Percentiles rank a stretch among this genome's conserved stretches.
phyloP scores from a whole-genome alignment of 2,329 filamentous ascomycete genomes.

The Curvularia hawaiiensis region DNA sequence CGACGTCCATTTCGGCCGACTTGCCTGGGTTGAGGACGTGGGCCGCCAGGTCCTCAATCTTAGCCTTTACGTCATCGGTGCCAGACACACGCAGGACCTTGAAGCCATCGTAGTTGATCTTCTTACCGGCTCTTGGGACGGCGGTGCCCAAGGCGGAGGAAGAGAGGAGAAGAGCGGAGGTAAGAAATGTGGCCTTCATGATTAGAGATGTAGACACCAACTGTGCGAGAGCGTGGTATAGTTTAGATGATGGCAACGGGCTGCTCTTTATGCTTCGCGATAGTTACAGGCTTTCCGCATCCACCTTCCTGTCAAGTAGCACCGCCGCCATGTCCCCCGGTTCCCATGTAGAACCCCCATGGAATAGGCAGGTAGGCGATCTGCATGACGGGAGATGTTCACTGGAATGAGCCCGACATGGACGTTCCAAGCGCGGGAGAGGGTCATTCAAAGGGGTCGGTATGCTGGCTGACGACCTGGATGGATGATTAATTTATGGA shows the following conservation, averaged over 20 bases:
- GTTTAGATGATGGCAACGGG: not conserved
- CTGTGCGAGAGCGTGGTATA: conserved; percentile 4
- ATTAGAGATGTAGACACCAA: conserved; percentile 13
- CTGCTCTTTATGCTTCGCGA: conserved; percentile 22
- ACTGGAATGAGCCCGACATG: conserved; percentile 14
- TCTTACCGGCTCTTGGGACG: conserved; percentile 34
- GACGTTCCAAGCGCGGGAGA: conserved; percentile 29
- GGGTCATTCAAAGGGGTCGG: conserved; percentile 14
- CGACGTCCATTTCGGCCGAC: conserved; percentile 38
- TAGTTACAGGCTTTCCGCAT: not conserved
- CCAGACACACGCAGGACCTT: conserved; percentile 41
- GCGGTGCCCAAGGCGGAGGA: conserved; percentile 31
- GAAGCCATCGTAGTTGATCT: conserved; percentile 46
- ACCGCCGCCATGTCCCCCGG: conserved; percentile 10
- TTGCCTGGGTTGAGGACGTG: conserved; percentile 43
- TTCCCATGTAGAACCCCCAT: conserved; percentile 16
- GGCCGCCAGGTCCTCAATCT: conserved; percentile 40
- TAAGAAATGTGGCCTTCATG: conserved; percentile 39
- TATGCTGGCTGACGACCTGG: conserved; percentile 16
- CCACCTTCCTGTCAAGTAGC: conserved; percentile 32
- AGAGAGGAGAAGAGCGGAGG: conserved; percentile 31
- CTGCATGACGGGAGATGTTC: conserved; percentile 31
- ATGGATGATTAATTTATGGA: conserved; percentile 37
- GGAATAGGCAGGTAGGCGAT: conserved; percentile 31
- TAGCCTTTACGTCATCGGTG: conserved; percentile 28